Base-by-base conservation (phyloP, 257 asterid genomes). In the Plectranthus barbatus region DNA sequence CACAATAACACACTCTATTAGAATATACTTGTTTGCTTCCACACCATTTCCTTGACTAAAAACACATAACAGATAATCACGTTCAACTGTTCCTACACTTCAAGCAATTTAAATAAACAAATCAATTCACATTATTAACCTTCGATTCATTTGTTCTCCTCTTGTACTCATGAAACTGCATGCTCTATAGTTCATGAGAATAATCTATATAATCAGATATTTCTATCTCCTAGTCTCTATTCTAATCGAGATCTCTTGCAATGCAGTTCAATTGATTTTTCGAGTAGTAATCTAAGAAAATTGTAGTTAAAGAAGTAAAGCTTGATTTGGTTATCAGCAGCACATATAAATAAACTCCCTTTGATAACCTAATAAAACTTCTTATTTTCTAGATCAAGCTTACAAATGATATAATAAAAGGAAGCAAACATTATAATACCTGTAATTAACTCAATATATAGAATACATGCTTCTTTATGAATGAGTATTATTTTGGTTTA, bases 381-480 rank as follows among this genome's bases (percentile, higher is more conserved):
- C 19, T 34, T 49, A 19, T 15, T 44, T 40, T 37, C 4, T 60
- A 42, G 15, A 50, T 60, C 41, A 59, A 70, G 62, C 54, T 70
- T 2, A 11, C 13, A 40, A 53, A 21, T 24, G 61, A 55, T 15
- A 15, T 34, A 17, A 34, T n/a, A 41, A 20, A 21, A 52, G 12
- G 37, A 44, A 47, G 18, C 42, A 18, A 19, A 24, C 42, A 67
- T 39, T 49, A 14, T 45, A 31, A 47, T 29, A 52, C 12, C 36
- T 47, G 45, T 17, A 56, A 53, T 60, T 13, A 21, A 64, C 48
- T 9, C 7, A 17, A 69, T 13, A 19, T 47, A 19, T 21, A 59
- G 34, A 37, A 39, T 1, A 50, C 48, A 23, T 44, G 37, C 53
- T 64, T 69, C 66, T 44, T 29, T 29, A 37, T 52, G 31, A 23